A percentile compares a stretch with the other conserved stretches of the same genome.
phyloP scores from a whole-genome alignment of 371 early-diverging fungal species.

The Mortierella polycephala region DNA sequence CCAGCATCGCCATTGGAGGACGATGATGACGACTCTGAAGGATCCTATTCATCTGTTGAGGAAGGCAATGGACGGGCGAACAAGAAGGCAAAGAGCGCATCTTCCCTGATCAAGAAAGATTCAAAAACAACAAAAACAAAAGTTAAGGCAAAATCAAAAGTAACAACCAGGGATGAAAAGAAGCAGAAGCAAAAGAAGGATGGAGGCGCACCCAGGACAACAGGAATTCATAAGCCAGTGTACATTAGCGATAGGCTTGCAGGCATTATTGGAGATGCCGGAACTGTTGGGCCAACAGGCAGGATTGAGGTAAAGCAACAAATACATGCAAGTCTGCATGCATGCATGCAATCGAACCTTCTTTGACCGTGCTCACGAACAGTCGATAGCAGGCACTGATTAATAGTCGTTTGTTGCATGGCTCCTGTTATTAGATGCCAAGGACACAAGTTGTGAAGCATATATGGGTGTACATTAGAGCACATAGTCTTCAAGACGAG shows the following conservation, averaged over 20 bases:
- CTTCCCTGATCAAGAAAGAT: conserved; percentile 2
- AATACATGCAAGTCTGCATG: neutral
- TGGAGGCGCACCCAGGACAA: conserved; percentile 16
- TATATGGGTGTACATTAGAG: conserved; percentile 66
- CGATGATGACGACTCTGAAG: conserved; percentile 24
- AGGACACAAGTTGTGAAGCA: conserved; percentile 68
- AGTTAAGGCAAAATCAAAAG: neutral
- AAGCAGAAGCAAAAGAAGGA: conserved; percentile 3
- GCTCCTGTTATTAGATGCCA: conserved; percentile 52
- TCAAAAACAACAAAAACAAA: neutral
- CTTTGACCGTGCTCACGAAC: neutral
- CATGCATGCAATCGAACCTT: neutral
- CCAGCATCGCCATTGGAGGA: conserved; percentile 12
- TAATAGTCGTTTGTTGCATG: neutral
- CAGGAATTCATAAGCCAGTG: conserved; percentile 25
- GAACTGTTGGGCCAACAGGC: conserved; percentile 32
- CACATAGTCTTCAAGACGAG: conserved; percentile 58
- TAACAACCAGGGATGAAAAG: neutral
- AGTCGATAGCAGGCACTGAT: no score
- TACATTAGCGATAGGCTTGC: conserved; percentile 31
- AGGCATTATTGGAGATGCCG: conserved; percentile 34
- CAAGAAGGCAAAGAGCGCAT: conserved; percentile 16
- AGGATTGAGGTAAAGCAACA: conserved; percentile 32
- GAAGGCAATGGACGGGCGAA: conserved; percentile 3
- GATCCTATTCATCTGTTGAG: conserved; percentile 38